Percentiles rank a stretch among this genome's conserved stretches.
Evolutionary conservation across 2,329 filamentous ascomycete species (phyloP).

Genomic region (Arthrocladium fulminans): DNA sequence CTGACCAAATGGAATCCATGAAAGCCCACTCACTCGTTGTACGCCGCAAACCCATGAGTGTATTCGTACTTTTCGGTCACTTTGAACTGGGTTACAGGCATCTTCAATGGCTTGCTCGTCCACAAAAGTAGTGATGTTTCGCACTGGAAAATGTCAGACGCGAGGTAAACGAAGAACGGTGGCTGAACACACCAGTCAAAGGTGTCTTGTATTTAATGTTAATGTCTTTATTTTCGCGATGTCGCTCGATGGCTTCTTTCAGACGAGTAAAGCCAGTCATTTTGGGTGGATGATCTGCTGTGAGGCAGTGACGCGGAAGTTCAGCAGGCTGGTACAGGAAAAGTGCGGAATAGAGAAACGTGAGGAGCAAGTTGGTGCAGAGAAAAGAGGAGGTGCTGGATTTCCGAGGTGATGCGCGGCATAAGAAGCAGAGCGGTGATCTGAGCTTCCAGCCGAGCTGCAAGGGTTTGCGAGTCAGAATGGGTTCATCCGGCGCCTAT

Average conservation of each 20-base stretch:
- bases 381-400: slow-evolving; percentile 4
- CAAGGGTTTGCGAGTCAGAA: not conserved
- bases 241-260: slow-evolving; percentile 21
- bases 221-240: slow-evolving; percentile 24
- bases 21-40: slow-evolving; percentile 64
- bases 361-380: slow-evolving; percentile 10
- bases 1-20: not conserved
- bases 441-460: not conserved
- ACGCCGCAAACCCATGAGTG: slow-evolving; percentile 66
- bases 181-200: slow-evolving; percentile 18
- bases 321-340: slow-evolving; percentile 1
- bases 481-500: not conserved
- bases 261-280: slow-evolving; percentile 23
- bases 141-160: slow-evolving; percentile 11
- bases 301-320: slow-evolving; percentile 9
- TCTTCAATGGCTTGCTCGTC: slow-evolving; percentile 31
- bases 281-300: slow-evolving; percentile 18
- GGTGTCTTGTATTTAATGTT: slow-evolving; percentile 24
- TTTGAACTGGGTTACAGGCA: slow-evolving; percentile 57
- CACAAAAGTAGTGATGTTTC: slow-evolving; percentile 23
- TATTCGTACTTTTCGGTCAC: slow-evolving; percentile 64
- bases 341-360: slow-evolving; percentile 22
- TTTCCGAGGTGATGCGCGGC: slow-evolving; percentile 6
- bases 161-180: not conserved
- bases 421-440: slow-evolving; percentile 1